Base-by-base conservation (phyloP, 2,329 filamentous ascomycete genomes). In the Fusarium succisae region DNA sequence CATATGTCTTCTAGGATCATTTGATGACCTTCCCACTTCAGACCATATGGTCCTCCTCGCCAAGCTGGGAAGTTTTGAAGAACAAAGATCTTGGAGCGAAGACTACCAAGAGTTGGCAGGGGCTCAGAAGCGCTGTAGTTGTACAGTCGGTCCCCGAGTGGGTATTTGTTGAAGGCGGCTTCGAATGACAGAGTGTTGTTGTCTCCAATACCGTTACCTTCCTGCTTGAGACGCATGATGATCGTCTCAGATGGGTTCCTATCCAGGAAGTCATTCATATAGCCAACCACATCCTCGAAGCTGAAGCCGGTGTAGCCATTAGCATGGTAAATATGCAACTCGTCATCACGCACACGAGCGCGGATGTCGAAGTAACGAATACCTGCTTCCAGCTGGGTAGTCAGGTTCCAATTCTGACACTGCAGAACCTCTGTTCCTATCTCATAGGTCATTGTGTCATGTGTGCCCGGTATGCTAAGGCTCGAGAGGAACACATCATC, bases 371-470 rank as follows among this genome's bases (percentile, higher is more conserved):
- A 80, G 82, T 88, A 86, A 37, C 86, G 83, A 78, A 88, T 74
- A 14, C 87, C 87, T 5, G 84, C 83, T 39, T 76, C 62, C 47
- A 88, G 83, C 78, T 88, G 87, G 22, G 79, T 80, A 20, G 67
- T 73, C 28, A 89, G 81, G 71, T 83, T 82, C 72, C 81, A 81
- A 75, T 86, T 87, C 79, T 89, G 87, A 76, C 86, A 87, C 76
- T 86, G 83, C 57, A 84, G 82, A 14, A 68, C 63, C 65, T 82
- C 79, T 48, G 77, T 73, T 35, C 67, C 73, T 63, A 86, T 79
- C 50, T 79, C 76, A 71, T 84, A 86, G 24, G 87, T 88, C 84
- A 88, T 84, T 30, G 86, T 87, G 77, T 88, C 86, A 79, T 88
- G 87, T 4, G 87, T 88, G 37, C 87, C 87, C 1, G 87, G 87